These are phyloP conservation scores for Cyberlindnera galapagoensis DNA, from an alignment of 805 yeast genomes.

Conservation along the genomic window DNA sequence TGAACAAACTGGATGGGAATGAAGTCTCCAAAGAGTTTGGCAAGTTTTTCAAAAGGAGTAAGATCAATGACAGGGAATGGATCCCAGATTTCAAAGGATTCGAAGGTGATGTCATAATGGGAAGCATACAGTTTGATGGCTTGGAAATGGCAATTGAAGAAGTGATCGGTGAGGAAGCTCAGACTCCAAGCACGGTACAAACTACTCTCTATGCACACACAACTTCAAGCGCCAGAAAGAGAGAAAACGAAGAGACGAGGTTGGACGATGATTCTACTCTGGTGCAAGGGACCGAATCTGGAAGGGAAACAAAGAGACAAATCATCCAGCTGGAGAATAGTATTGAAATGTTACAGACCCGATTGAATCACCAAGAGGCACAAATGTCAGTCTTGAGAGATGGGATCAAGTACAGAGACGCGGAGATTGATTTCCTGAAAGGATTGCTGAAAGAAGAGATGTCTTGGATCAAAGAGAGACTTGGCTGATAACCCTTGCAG, in stretches of 20 bases:
- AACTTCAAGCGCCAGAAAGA: slow-evolving; percentile 17
- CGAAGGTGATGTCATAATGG: slow-evolving; percentile 8
- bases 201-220: no score
- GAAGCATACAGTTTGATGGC: slow-evolving; percentile 11
- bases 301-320: neutral
- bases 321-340: neutral
- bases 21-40: slow-evolving; percentile 12
- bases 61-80: slow-evolving; percentile 21
- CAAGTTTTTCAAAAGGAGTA: slow-evolving; percentile 15
- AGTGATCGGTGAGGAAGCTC: slow-evolving; percentile 1
- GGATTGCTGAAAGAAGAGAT: slow-evolving; percentile 21
- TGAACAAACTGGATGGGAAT: slow-evolving; percentile 18
- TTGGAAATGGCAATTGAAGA: slow-evolving; percentile 14
- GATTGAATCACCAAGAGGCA: slow-evolving; percentile 2
- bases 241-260: no score
- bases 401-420: slow-evolving; percentile 11
- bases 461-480: no score
- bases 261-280: no score
- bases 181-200: no score
- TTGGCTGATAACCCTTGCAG: no score
- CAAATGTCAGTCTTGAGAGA: slow-evolving; percentile 7
- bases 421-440: slow-evolving; percentile 19
- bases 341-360: slow-evolving; percentile 8
- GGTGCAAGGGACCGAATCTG: slow-evolving; percentile 16
- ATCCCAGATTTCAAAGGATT: slow-evolving; percentile 14